phyloP scores from a whole-genome alignment of 2,329 filamentous ascomycete species.

The Diaporthe vexans region DNA sequence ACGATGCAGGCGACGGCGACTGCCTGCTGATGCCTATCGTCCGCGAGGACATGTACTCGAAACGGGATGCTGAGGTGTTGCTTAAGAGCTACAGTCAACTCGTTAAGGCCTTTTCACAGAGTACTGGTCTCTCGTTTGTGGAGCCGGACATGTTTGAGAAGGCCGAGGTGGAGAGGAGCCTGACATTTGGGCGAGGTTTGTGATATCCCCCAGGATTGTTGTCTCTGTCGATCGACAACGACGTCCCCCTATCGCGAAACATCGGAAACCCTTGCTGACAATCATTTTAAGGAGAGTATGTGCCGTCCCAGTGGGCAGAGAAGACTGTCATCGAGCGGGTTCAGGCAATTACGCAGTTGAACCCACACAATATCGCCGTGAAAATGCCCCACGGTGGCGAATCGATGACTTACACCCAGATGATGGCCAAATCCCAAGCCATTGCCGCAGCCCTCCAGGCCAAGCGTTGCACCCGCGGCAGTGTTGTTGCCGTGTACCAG shows the following conservation, averaged over 20 bases:
- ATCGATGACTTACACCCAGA: slow-evolving; percentile 8
- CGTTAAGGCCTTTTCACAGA: neutral
- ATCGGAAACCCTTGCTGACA: neutral
- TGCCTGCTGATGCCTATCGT: slow-evolving; percentile 5
- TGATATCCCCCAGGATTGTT: neutral
- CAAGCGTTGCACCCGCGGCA: neutral
- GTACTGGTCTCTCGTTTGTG: slow-evolving; percentile 40
- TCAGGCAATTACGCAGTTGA: neutral
- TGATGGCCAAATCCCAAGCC: neutral
- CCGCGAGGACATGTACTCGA: slow-evolving; percentile 7
- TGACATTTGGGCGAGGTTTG: slow-evolving; percentile 4
- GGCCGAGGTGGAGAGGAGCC: neutral
- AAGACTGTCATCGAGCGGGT: slow-evolving; percentile 5
- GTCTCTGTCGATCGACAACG: neutral
- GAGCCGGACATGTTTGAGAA: neutral
- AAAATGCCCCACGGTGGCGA: slow-evolving; percentile 1
- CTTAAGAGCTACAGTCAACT: slow-evolving; percentile 1
- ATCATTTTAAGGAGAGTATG: neutral
- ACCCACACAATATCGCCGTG: neutral
- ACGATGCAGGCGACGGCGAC: slow-evolving; percentile 9
- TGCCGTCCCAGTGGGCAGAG: neutral
- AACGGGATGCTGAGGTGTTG: neutral
- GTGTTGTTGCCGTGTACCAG: slow-evolving; percentile 13
- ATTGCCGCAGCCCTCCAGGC: neutral
- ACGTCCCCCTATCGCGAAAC: neutral